A percentile compares a stretch with the other conserved stretches of the same genome.
Evolutionary conservation across 306 rosid genomes (phyloP).

Genomic region (Quercus berberidifolia): DNA sequence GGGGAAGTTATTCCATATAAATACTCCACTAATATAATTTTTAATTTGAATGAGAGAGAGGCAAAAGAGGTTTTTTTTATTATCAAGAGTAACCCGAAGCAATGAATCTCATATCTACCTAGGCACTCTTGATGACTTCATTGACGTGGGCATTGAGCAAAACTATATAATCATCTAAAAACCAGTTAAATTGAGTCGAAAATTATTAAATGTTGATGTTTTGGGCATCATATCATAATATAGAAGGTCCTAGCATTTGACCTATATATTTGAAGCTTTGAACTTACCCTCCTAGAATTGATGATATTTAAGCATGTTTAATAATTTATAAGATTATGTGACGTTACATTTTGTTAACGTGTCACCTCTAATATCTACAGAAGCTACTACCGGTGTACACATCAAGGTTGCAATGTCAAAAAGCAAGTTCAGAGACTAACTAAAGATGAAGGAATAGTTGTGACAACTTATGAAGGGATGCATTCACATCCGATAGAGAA

Average conservation of each 20-base stretch:
- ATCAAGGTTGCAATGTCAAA: slow-evolving; percentile 49
- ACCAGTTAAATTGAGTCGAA: neutral
- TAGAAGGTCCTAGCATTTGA: neutral
- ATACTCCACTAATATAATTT: neutral
- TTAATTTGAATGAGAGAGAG: neutral
- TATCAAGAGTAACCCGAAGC: neutral
- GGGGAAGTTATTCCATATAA: neutral
- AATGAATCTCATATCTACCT: neutral
- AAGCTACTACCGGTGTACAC: slow-evolving; percentile 54
- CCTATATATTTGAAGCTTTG: neutral
- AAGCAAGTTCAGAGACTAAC: slow-evolving; percentile 52
- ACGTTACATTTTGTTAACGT: neutral
- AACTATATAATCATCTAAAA: neutral
- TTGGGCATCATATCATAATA: neutral
- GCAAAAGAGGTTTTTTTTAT: too few relatives aligned
- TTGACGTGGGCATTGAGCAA: neutral
- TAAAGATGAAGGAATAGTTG: slow-evolving; percentile 42
- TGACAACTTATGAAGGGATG: slow-evolving; percentile 50
- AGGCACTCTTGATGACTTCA: neutral
- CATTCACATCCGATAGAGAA: slow-evolving; percentile 52
- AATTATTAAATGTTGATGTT: neutral
- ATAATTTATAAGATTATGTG: neutral
- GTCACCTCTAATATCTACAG: slow-evolving; percentile 10
- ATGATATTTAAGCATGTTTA: neutral
- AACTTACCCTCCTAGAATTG: neutral